Evolutionary conservation across 2,329 filamentous ascomycete genomes (phyloP), one percentile per base, ranked within the genome.

Genomic region (Stagonosporopsis tanaceti): DNA sequence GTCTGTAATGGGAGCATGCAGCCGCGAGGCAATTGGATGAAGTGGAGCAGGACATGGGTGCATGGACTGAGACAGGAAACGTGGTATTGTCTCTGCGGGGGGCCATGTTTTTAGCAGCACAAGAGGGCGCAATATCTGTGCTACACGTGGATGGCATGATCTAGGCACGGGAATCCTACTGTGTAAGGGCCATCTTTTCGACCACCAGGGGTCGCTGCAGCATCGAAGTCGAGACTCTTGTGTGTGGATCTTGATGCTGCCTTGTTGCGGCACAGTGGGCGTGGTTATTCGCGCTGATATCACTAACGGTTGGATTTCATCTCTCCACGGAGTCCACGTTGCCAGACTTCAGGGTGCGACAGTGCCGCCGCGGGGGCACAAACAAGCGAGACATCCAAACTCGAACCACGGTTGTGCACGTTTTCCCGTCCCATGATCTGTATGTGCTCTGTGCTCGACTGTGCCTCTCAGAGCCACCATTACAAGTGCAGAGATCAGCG

Each of bases 381-480:
- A 28, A 24, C 34, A 53, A 57, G 44, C 54, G 44, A 46, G 37
- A 28, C 20, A 15, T 15, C 20, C 20, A 38, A 48, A 57, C 15
- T 57, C 50, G 27, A 46, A 53, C 54, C 48, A 45, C 50, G 48
- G n/a, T 45, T 57, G 48, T 30, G 54, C 48, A 57, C 38, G 38
- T 47, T 42, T 30, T n/a, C 17, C 12, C 37, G 38, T 51, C 17
- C 30, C 17, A 25, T 51, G 48, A 34, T 27, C 37, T 34, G 17
- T 4, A 22, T 35, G 44, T 45, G 54, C 44, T 34, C 54, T 47
- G 38, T 57, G 54, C 48, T 52, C 27, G 12, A 46, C 38, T 24
- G 54, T 25, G 50, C 48, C 39, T 37, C 28, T 39, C 32, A 32
- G 15, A 48, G 6, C 39, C 22, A 24, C 32, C 32, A 27, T 11